phyloP scores from a whole-genome alignment of 352 stramenopile species.

The Pythium aristosporum region DNA sequence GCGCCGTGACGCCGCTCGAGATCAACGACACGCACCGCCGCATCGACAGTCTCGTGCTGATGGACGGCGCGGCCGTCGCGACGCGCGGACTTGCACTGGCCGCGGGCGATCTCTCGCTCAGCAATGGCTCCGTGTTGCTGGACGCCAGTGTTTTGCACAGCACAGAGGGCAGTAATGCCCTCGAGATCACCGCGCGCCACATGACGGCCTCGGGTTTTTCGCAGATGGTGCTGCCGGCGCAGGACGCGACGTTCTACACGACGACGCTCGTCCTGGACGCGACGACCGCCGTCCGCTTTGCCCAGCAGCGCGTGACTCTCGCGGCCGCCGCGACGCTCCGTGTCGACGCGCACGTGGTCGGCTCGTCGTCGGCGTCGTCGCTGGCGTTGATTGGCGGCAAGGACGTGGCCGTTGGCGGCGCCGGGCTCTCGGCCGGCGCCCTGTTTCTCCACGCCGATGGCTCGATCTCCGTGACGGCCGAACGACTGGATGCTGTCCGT shows the following conservation, averaged over 20 bases:
- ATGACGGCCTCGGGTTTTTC: constrained; percentile 44
- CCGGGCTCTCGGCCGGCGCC: constrained; percentile 39
- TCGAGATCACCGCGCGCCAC: constrained; percentile 32
- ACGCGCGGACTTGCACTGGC: constrained; percentile 4
- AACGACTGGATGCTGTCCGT: neutral
- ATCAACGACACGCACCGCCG: constrained; percentile 1
- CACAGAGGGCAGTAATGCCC: neutral
- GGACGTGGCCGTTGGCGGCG: constrained; percentile 52
- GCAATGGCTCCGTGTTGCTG: constrained; percentile 53
- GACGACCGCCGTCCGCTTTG: constrained; percentile 41
- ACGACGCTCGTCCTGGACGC: constrained; percentile 56
- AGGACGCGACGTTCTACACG: constrained; percentile 35
- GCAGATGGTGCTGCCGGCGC: constrained; percentile 39
- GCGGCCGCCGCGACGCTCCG: constrained; percentile 45
- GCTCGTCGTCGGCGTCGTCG: constrained; percentile 2
- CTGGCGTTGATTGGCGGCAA: constrained; percentile 51
- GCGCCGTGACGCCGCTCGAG: constrained; percentile 10
- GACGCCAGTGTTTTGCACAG: constrained; percentile 25
- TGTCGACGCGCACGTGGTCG: constrained; percentile 30
- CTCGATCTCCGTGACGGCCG: constrained; percentile 46
- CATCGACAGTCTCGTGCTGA: constrained; percentile 32
- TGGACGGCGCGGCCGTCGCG: constrained; percentile 51
- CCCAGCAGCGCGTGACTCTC: constrained; percentile 38
- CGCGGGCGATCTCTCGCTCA: constrained; percentile 38
- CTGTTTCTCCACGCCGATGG: constrained; percentile 51